Evolutionary conservation across 352 stramenopile genomes (phyloP), one percentile per base, ranked within the genome.

Genomic region (Globisporangium abappressorium): DNA sequence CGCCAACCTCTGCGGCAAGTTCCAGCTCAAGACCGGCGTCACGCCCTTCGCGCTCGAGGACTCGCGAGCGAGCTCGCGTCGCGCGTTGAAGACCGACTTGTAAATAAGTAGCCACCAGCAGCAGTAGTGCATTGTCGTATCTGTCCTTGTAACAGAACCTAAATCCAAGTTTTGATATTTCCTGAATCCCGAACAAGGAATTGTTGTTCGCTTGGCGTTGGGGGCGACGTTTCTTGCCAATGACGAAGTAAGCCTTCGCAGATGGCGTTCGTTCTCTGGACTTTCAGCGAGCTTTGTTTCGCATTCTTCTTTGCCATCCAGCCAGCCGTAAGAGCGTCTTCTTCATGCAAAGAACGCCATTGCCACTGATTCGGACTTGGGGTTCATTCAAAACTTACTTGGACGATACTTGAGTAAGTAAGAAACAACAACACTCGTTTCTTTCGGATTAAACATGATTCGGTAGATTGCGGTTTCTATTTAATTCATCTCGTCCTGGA

Each of bases 401-500:
- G 9, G 24, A 55, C 1, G 24, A 22, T 14, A 9, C 4, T 26
- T 26, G 24, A 26, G 24, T 26, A 3, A 46, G 56, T 20, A 53
- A 8, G 1, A 55, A 55, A n/a, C 53, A 36, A 57, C 51, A 33
- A 38, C 4, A 15, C n/a, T 18, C 54, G 54, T 6, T 59, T 33
- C 30, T 38, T 26, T 59, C 15, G 22, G 54, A 59, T 59, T 14
- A 26, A 59, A 59, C 54, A 59, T 43, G 54, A 22, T 59, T 41
- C 24, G 15, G 26, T 59, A 41, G 34, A 15, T 41, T 36, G 28
- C 18, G 22, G 28, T 8, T 66, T 51, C 30, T 43, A 53, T 67
- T 67, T 91, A 96, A 69, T 93, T 96, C 36, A 92, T 75, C 74
- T 96, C 90, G 73, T 98, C 92, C 67, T 95, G 86, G 68, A 99